These are phyloP conservation scores for Neonectria punicea DNA, from an alignment of 2,329 filamentous ascomycete genomes.

Conservation along the genomic window DNA sequence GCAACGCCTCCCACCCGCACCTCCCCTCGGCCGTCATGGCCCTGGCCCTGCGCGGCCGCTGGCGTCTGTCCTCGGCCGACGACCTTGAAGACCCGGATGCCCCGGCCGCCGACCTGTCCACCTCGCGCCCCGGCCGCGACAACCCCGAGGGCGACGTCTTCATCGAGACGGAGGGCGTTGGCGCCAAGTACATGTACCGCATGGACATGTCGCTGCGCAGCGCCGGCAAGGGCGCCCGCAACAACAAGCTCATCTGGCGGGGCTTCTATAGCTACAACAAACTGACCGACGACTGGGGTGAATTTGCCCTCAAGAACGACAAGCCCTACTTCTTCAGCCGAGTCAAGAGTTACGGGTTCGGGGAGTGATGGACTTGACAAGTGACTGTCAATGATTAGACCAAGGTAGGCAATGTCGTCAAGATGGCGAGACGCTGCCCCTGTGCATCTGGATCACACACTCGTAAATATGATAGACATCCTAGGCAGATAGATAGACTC, in stretches of 20 bases:
- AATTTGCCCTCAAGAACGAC: constrained; percentile 75
- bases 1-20: constrained; percentile 44
- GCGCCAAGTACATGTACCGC: constrained; percentile 82
- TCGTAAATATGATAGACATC: neutral
- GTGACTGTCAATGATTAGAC: neutral
- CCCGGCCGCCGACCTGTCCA: neutral
- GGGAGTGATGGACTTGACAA: constrained; percentile 43
- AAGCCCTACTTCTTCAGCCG: constrained; percentile 76
- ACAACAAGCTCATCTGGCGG: constrained; percentile 90
- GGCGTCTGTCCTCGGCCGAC: constrained; percentile 56
- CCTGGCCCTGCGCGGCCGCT: constrained; percentile 69
- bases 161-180: constrained; percentile 87
- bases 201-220: constrained; percentile 80
- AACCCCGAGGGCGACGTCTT: constrained; percentile 73
- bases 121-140: constrained; percentile 33
- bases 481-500: neutral
- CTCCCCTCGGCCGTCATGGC: constrained; percentile 69
- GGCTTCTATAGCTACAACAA: constrained; percentile 92
- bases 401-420: neutral
- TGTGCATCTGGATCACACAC: neutral
- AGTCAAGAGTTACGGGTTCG: constrained; percentile 69
- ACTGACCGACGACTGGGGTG: constrained; percentile 89
- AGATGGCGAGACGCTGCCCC: neutral
- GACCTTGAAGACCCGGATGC: constrained; percentile 45
- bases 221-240: constrained; percentile 72